Conservation (phyloP, 345 rosid genomes). For the Euclidium syriacum region DNA sequence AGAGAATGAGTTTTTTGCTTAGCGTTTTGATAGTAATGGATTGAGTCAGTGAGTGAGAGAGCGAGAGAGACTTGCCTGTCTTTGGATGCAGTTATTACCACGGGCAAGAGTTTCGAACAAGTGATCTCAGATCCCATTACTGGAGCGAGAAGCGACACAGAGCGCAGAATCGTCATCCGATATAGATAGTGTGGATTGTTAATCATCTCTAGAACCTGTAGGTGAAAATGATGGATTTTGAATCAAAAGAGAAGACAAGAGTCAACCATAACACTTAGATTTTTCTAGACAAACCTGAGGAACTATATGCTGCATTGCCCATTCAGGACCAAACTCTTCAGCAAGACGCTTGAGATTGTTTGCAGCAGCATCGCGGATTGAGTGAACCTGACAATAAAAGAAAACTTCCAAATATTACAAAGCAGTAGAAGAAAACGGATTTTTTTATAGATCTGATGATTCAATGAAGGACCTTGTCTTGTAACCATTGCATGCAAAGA, state of each 20-base stretch:
- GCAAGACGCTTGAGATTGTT: constrained; percentile 93
- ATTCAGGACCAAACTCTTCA: constrained; percentile 96
- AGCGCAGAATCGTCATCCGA: constrained; percentile 81
- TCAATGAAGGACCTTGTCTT: constrained; percentile 52
- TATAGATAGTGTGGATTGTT: constrained; percentile 84
- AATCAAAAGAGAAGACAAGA: neutral
- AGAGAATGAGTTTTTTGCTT: neutral
- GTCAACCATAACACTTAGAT: neutral
- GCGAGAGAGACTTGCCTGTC: constrained; percentile 51
- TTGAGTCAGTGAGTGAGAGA: neutral
- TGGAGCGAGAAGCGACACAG: constrained; percentile 83
- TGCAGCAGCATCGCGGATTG: constrained; percentile 93
- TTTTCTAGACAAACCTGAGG: constrained; percentile 58
- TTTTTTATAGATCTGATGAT: neutral
- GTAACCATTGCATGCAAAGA: constrained; percentile 87
- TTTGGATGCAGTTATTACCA: constrained; percentile 70
- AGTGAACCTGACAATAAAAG: constrained; percentile 50
- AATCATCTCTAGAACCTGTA: constrained; percentile 81
- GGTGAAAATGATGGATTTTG: neutral
- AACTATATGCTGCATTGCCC: constrained; percentile 98
- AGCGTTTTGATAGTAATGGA: neutral
- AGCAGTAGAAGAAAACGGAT: neutral
- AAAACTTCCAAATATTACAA: neutral
- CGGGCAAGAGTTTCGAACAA: constrained; percentile 77
- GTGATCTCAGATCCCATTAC: constrained; percentile 87